Evolutionary conservation across 306 rosid species (phyloP), one percentile per base, ranked within the genome.

Genomic region (Cucurbita pepo): DNA sequence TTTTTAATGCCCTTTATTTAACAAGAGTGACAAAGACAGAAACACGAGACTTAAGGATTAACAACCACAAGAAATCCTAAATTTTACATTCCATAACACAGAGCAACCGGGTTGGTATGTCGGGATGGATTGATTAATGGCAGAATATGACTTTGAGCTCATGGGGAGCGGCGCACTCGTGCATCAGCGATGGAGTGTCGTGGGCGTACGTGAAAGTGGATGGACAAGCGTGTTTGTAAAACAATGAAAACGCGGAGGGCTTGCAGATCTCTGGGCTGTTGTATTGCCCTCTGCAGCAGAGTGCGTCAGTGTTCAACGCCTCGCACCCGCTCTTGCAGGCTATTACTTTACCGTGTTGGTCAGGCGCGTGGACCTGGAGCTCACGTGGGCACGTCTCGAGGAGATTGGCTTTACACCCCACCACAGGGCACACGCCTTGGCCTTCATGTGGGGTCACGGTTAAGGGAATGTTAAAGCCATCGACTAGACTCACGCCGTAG

Each of bases 141-240:
- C 99, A 94, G 75, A 94, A 94, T 69, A 94, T 94, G 72, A 94
- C 85, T 86, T 94, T 91, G 12, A 94, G 90, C 85, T 94, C 99
- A 1, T 86, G 89, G 1, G 97, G 97, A 10, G 96, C 86, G 6
- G 99, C 86, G 73, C 99, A 94, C 83, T 91, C 81, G 53, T 94
- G 99, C 88, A 79, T 86, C 7, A 94, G 84, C 0, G 97, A 78
- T 5, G 97, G 99, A 6, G 56, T 75, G 50, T 94, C 99, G 8
- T 94, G 96, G 0, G 97, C 96, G 22, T 48, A 94, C 0, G 99
- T 94, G 13, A 77, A 82, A 0, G 97, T 80, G 0, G 84, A 69
- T 2, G 99, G 99, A 34, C 99, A 94, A 3, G 96, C 88, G 56
- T 75, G 86, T 77, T 91, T 94, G 60, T 87, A 94, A 81, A 82